Conservation (phyloP, 2,329 filamentous ascomycete genomes). For the Cladobotryum mycophilum region DNA sequence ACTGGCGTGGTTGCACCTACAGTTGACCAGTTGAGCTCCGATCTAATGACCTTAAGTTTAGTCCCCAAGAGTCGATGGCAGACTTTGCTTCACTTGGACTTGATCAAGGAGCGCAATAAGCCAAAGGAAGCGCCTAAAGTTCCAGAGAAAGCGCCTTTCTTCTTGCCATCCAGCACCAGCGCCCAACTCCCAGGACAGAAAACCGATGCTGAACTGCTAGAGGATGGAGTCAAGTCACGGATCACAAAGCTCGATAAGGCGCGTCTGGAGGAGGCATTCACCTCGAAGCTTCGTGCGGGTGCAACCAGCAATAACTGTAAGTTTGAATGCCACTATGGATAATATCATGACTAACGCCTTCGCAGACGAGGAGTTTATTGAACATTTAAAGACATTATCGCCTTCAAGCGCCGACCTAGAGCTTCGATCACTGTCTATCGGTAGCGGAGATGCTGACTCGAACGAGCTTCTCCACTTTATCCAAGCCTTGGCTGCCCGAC, state of each 20-base stretch:
- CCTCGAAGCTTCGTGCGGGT: slow-evolving; percentile 48
- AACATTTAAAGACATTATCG: slow-evolving; percentile 71
- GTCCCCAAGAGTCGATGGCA: slow-evolving; percentile 92
- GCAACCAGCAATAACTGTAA: slow-evolving; percentile 55
- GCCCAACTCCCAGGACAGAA: slow-evolving; percentile 34
- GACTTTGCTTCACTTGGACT: slow-evolving; percentile 83
- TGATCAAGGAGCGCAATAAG: slow-evolving; percentile 90
- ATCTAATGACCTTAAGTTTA: slow-evolving; percentile 82
- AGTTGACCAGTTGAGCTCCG: slow-evolving; percentile 71
- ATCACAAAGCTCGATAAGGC: slow-evolving; percentile 60
- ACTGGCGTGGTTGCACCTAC: slow-evolving; percentile 48
- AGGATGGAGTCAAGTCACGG: slow-evolving; percentile 51
- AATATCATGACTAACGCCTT: slow-evolving; percentile 17
- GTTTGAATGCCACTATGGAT: slow-evolving; percentile 19
- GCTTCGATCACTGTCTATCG: slow-evolving; percentile 66
- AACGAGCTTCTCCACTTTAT: slow-evolving; percentile 78
- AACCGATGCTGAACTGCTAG: slow-evolving; percentile 25
- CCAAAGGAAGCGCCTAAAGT: slow-evolving; percentile 86
- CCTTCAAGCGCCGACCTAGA: slow-evolving; percentile 87
- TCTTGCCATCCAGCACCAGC: slow-evolving; percentile 64
- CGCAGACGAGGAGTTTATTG: slow-evolving; percentile 60
- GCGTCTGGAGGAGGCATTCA: slow-evolving; percentile 53
- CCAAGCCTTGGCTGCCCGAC: slow-evolving; percentile 64
- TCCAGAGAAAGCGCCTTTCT: slow-evolving; percentile 93
- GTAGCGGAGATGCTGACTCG: slow-evolving; percentile 40